A percentile compares a stretch with the other conserved stretches of the same genome.
Conservation (phyloP, 352 stramenopile genomes). For the Globisporangium sylvaticum region DNA sequence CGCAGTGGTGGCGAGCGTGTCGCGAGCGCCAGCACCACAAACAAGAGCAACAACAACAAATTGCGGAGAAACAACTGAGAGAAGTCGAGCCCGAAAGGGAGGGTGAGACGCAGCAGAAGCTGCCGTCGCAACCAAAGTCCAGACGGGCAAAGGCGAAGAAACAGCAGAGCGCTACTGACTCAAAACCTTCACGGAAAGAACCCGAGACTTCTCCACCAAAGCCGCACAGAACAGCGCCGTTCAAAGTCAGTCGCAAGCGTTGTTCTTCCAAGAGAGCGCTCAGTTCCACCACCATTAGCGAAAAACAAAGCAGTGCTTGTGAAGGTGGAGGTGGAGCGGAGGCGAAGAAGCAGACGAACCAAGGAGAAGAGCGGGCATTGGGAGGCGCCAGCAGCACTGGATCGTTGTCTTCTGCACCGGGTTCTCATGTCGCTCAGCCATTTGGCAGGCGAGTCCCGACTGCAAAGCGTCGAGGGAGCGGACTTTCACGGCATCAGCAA, state of each 20-base stretch:
- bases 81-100: not conserved
- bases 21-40: not conserved
- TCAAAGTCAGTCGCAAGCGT: not conserved
- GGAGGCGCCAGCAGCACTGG: not conserved
- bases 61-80: not conserved
- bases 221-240: not conserved
- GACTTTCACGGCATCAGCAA: not conserved
- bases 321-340: not conserved
- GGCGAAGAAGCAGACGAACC: not conserved
- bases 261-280: not conserved
- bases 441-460: not conserved
- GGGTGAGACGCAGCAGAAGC: not conserved
- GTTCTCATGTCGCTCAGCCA: not conserved
- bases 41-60: not conserved
- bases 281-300: too few relatives aligned
- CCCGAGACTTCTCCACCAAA: not conserved
- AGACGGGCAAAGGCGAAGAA: not conserved
- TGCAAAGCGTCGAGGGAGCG: not conserved
- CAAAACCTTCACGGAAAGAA: not conserved
- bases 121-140: not conserved
- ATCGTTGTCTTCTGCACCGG: not conserved
- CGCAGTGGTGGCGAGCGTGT: conserved; percentile 27
- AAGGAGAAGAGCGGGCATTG: not conserved
- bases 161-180: not conserved
- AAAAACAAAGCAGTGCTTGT: too few relatives aligned